These are phyloP conservation scores for Bacterosira constricta DNA, from an alignment of 108 stramenopile genomes.

Conservation along the genomic window DNA sequence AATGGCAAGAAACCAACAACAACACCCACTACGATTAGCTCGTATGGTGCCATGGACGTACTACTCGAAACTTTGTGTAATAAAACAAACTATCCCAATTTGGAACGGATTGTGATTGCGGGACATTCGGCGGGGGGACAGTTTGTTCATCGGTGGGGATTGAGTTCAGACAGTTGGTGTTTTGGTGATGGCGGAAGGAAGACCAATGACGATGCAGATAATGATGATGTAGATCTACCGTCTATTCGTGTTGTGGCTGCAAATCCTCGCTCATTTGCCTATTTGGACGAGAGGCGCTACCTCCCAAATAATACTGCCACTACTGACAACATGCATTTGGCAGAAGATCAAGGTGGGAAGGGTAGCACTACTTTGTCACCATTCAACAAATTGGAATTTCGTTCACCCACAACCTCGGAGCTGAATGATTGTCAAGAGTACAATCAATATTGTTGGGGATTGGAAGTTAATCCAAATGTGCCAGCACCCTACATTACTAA, in stretches of 20 bases:
- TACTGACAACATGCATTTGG: conserved; percentile 5
- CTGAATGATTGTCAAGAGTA: conserved; percentile 53
- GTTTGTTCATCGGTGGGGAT: conserved; percentile 79
- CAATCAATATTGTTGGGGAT: conserved; percentile 83
- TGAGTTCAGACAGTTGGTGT: conserved; percentile 64
- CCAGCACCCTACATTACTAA: conserved; percentile 59
- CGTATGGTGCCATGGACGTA: conserved; percentile 70
- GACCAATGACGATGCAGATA: background rate
- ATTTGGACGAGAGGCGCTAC: conserved; percentile 68
- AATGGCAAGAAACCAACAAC: background rate
- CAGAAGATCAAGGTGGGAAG: background rate
- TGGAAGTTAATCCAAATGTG: conserved; percentile 53
- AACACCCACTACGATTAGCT: conserved; percentile 55
- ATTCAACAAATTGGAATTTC: conserved; percentile 31
- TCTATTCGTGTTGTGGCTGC: conserved; percentile 66
- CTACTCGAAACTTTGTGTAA: conserved; percentile 57
- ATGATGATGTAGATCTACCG: conserved; percentile 1
- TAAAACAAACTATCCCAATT: conserved; percentile 48
- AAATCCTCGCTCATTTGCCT: conserved; percentile 81
- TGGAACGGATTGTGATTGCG: conserved; percentile 61
- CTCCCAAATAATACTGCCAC: conserved; percentile 10
- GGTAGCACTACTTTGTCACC: background rate
- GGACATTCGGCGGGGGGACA: conserved; percentile 91
- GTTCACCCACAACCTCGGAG: conserved; percentile 19
- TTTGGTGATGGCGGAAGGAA: conserved; percentile 29